Evolutionary conservation across 1,284 basidiomycete species (phyloP), one percentile per base, ranked within the genome.

Genomic region (Ganoderma boninense): DNA sequence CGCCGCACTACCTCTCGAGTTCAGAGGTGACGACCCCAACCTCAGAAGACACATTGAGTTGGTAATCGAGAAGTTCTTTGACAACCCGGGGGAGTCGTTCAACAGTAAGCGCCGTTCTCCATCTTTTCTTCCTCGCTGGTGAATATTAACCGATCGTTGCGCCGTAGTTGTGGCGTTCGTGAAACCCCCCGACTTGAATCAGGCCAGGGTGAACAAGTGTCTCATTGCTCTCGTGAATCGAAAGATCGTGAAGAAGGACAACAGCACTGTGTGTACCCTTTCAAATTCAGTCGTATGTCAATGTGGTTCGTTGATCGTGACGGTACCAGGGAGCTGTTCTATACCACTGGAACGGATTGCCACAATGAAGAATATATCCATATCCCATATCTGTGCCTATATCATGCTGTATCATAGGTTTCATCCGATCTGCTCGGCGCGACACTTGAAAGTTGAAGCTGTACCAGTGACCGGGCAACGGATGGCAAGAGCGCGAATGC

Each of bases 121-220:
- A 26, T 40, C 38, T 49, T 56, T 40, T 13, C 8, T 6, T 42
- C 23, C 23, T 6, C 16, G n/a, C 14, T 20, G 16, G 26, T 42
- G 23, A 40, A 2, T 4, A 32, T 32, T 32, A 4, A 40, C n/a
- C 11, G 38, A 2, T 18, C 6, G 6, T 2, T 69, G 60, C 67
- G 65, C 62, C 67, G 4, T 74, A 97, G 96, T 97, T 52, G 82
- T 87, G 52, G 94, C 96, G 64, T 87, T 98, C 65, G 88, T 96
- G 72, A 88, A 87, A 63, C 90, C 91, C 1, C 95, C 95, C 0
- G 95, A 96, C 69, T 85, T 97, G 61, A 92, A 91, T 62, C 95
- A 97, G 82, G 93, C 95, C 7, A 88, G 93, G 46, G 96, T 96
- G 57, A 97, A 98, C 82, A 97, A 97, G 81, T 96, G 95, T 74